A percentile compares a stretch with the other conserved stretches of the same genome.
Evolutionary conservation across 2,329 filamentous ascomycete genomes (phyloP).

Genomic region (Fusarium sarcochroum): DNA sequence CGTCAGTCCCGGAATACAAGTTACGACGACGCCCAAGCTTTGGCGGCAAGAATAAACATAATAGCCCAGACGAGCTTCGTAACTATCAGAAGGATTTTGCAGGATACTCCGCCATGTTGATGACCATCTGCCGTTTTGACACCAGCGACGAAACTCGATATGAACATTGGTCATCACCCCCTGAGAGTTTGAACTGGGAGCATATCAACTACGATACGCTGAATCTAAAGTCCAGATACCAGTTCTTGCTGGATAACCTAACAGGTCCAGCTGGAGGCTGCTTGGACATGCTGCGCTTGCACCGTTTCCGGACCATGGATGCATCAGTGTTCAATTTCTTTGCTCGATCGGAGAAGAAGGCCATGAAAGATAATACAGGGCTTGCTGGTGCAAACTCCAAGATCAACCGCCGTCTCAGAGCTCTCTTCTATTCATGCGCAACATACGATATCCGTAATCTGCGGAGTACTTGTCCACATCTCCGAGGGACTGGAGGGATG

Average conservation of each 20-base stretch:
- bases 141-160: too few relatives aligned
- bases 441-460: accelerated
- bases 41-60: too few relatives aligned
- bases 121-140: not conserved
- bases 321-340: not conserved
- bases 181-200: not conserved
- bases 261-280: slow-evolving; percentile 13
- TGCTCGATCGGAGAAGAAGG: not conserved
- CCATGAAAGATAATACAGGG: not conserved
- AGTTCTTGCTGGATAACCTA: slow-evolving; percentile 21
- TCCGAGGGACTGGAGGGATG: not conserved
- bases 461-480: slow-evolving; percentile 7
- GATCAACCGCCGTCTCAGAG: not conserved
- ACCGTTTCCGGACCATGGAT: slow-evolving; percentile 29
- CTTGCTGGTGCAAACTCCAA: not conserved
- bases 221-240: not conserved
- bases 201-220: slow-evolving; percentile 13
- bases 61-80: not conserved
- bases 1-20: too few relatives aligned
- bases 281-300: slow-evolving; percentile 28
- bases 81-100: not conserved
- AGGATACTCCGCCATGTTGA: not conserved
- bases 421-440: slow-evolving; percentile 10
- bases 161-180: too few relatives aligned
- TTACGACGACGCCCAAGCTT: too few relatives aligned